A percentile compares a stretch with the other conserved stretches of the same genome.
These are phyloP conservation scores for Spirogloea muscicola DNA, from an alignment of 139 green algal species.

Conservation along the genomic window DNA sequence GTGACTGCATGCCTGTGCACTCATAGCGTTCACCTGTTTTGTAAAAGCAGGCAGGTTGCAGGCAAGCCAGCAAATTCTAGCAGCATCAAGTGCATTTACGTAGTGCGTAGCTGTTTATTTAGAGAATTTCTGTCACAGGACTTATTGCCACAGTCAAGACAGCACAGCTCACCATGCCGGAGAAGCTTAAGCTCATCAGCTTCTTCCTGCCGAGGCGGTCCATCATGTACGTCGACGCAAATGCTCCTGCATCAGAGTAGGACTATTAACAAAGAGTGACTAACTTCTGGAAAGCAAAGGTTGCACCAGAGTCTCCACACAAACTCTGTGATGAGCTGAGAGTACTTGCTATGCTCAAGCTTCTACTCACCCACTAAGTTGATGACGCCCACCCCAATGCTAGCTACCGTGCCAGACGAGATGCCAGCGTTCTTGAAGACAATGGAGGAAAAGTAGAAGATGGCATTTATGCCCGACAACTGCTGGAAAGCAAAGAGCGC, in stretches of 20 bases:
- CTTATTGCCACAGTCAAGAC: constrained; percentile 59
- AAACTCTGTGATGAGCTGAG: too few species aligned
- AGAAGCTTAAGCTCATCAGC: constrained; percentile 69
- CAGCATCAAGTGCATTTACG: background rate
- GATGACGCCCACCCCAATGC: constrained; percentile 71
- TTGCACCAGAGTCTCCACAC: background rate
- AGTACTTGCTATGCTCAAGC: background rate
- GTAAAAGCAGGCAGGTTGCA: background rate
- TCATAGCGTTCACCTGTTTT: background rate
- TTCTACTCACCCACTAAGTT: constrained; percentile 62
- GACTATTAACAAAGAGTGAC: background rate
- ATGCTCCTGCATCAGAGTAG: background rate
- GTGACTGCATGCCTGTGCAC: background rate
- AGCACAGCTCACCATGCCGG: constrained; percentile 50
- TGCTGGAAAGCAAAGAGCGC: constrained; percentile 85
- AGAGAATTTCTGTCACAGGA: background rate
- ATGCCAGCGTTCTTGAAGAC: constrained; percentile 88
- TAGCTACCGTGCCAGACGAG: constrained; percentile 68
- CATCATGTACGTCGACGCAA: constrained; percentile 13
- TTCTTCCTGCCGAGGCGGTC: constrained; percentile 23
- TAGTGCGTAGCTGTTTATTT: constrained; percentile 1
- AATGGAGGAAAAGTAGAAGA: constrained; percentile 86
- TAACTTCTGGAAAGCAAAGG: background rate
- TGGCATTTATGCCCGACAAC: constrained; percentile 88
- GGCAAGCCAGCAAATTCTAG: background rate